These are phyloP conservation scores for Boletus bicolor DNA, from an alignment of 768 basidiomycete genomes.

Conservation along the genomic window DNA sequence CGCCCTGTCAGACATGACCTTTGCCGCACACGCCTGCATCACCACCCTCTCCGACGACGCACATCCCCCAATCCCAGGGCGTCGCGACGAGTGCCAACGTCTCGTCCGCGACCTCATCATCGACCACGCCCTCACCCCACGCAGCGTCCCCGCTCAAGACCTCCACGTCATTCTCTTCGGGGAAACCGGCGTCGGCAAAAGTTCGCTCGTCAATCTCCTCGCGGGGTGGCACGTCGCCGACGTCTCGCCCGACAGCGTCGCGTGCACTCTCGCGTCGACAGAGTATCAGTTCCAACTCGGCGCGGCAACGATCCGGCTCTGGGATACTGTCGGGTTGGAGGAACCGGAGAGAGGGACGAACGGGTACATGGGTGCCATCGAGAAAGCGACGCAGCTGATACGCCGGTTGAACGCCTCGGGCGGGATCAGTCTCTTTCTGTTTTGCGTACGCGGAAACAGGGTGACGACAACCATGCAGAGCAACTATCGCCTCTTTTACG, in stretches of 20 bases:
- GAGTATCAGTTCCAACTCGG: conserved; percentile 28
- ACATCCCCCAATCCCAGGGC: conserved; percentile 13
- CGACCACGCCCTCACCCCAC: conserved; percentile 22
- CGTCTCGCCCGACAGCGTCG: conserved; percentile 26
- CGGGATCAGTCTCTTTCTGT: conserved; percentile 31
- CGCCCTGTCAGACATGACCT: conserved; percentile 14
- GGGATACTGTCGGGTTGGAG: conserved; percentile 34
- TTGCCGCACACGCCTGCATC: conserved; percentile 22
- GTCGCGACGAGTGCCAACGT: conserved; percentile 22
- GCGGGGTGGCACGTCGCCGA: conserved; percentile 28
- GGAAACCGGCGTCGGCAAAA: conserved; percentile 36
- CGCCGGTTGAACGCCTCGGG: conserved; percentile 22
- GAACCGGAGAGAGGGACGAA: conserved; percentile 17
- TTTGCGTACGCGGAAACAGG: conserved; percentile 32
- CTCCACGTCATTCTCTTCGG: conserved; percentile 40
- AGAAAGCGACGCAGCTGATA: conserved; percentile 32
- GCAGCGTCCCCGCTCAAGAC: conserved; percentile 16
- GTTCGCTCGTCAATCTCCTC: conserved; percentile 39
- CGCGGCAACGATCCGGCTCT: conserved; percentile 23
- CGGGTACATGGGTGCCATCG: conserved; percentile 28
- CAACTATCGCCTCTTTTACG: conserved; percentile 36
- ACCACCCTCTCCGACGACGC: conserved; percentile 22
- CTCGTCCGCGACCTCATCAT: conserved; percentile 25
- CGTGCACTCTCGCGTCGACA: conserved; percentile 30
- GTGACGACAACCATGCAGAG: conserved; percentile 28